Evolutionary conservation across 2,329 filamentous ascomycete species (phyloP).

Genomic region (Hypoxylon sp.): DNA sequence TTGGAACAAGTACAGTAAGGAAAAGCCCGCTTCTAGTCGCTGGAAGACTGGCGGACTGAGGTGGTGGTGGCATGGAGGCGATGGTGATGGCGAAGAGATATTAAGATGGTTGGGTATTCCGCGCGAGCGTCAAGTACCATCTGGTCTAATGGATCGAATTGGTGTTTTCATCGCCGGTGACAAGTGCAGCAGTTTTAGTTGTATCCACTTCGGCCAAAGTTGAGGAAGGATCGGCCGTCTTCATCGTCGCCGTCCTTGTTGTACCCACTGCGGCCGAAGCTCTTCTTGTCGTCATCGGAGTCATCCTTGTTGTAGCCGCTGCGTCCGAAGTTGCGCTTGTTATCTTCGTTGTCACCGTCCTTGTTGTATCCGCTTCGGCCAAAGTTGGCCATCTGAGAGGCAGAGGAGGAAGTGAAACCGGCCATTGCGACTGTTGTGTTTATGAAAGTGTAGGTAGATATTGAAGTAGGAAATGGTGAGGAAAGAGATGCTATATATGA

Average conservation of each 20-base stretch:
- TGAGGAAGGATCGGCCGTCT: slow-evolving; percentile 36
- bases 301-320: slow-evolving; percentile 56
- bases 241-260: slow-evolving; percentile 53
- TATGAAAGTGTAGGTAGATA: slow-evolving; percentile 2
- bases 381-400: slow-evolving; percentile 57
- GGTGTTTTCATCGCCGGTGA: slow-evolving; percentile 13
- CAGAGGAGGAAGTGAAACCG: slow-evolving; percentile 53
- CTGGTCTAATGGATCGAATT: slow-evolving; percentile 35
- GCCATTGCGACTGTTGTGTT: slow-evolving; percentile 56
- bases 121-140: slow-evolving; percentile 41
- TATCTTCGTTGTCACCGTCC: slow-evolving; percentile 58
- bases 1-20: slow-evolving; percentile 32
- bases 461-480: slow-evolving; percentile 1
- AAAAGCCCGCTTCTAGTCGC: slow-evolving; percentile 15
- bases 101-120: slow-evolving; percentile 25
- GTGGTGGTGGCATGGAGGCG: slow-evolving; percentile 15
- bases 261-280: slow-evolving; percentile 51
- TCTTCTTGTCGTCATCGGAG: slow-evolving; percentile 45
- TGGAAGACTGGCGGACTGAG: neutral
- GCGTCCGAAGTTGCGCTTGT: slow-evolving; percentile 54
- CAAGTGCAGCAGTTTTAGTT: slow-evolving; percentile 45
- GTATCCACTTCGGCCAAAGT: slow-evolving; percentile 51
- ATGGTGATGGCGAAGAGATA: slow-evolving; percentile 13
- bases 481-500: slow-evolving; percentile 12
- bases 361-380: slow-evolving; percentile 67